Conservation (phyloP, 768 basidiomycete species). For the Baorangia bicolor region DNA sequence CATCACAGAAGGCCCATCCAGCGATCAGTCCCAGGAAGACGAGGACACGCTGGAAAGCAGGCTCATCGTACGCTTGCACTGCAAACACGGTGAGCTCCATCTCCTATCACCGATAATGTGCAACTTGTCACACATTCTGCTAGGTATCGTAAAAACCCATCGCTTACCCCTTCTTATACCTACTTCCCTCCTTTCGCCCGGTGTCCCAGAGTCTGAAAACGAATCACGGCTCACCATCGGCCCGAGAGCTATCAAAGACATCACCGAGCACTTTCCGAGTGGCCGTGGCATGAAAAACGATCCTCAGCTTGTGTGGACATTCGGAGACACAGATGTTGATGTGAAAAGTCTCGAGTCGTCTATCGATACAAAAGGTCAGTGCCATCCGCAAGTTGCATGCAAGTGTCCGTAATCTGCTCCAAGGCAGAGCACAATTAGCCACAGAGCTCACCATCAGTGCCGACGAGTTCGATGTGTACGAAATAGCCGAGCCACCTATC, state of each 20-base stretch:
- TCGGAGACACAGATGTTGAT: conserved; percentile 63
- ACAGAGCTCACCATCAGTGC: conserved; percentile 76
- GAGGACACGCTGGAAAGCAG: conserved; percentile 68
- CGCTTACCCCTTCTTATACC: conserved; percentile 60
- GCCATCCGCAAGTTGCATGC: neutral
- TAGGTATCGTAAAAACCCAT: conserved; percentile 84
- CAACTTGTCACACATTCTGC: conserved; percentile 7
- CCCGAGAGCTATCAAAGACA: conserved; percentile 68
- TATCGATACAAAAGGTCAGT: conserved; percentile 60
- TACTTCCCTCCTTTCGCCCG: conserved; percentile 61
- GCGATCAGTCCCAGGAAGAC: conserved; percentile 34
- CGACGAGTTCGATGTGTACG: conserved; percentile 80
- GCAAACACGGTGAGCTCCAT: conserved; percentile 68
- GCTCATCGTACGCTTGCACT: conserved; percentile 69
- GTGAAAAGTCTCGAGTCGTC: conserved; percentile 69
- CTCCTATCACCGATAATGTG: neutral
- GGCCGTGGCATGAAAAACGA: conserved; percentile 64
- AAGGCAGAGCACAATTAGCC: conserved; percentile 62
- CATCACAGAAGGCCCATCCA: conserved; percentile 53
- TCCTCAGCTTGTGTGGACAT: conserved; percentile 81
- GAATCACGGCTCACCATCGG: conserved; percentile 73
- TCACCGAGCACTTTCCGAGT: conserved; percentile 79
- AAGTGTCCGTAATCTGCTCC: neutral
- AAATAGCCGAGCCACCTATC: conserved; percentile 59
- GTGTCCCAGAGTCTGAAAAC: conserved; percentile 52